Percentiles rank a stretch among this genome's conserved stretches.
Conservation (phyloP, 2,329 filamentous ascomycete genomes). For the Pseudogymnoascus sp. region DNA sequence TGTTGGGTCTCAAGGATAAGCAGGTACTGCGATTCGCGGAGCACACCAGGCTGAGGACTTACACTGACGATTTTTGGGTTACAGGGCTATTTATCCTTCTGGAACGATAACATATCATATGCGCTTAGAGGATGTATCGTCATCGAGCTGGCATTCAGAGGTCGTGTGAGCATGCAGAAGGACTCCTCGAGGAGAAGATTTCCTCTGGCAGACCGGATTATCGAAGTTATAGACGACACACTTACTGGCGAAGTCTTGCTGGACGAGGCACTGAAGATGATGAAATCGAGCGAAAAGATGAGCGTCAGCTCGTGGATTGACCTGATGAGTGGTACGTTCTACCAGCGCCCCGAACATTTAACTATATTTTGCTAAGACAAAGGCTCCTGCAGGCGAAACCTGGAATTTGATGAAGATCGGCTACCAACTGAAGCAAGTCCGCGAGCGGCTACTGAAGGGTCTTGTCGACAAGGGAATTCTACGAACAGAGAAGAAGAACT, state of each 20-base stretch:
- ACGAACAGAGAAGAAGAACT: slow-evolving; percentile 98
- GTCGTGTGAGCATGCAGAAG: slow-evolving; percentile 97
- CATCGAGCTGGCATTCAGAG: slow-evolving; percentile 90
- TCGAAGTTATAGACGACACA: slow-evolving; percentile 95
- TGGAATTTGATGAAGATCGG: slow-evolving; percentile 99
- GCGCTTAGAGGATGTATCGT: slow-evolving; percentile 96
- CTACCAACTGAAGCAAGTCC: slow-evolving; percentile 98
- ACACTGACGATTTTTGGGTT: slow-evolving; percentile 9
- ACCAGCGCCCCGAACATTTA: slow-evolving; percentile 13
- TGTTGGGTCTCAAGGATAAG: slow-evolving; percentile 96
- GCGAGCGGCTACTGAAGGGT: slow-evolving; percentile 92
- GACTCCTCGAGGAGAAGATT: slow-evolving; percentile 87
- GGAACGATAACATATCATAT: slow-evolving; percentile 99
- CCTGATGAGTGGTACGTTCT: slow-evolving; percentile 78
- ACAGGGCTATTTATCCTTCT: slow-evolving; percentile 96
- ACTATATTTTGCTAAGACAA: slow-evolving; percentile 10
- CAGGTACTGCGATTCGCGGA: slow-evolving; percentile 55
- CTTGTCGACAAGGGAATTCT: slow-evolving; percentile 98
- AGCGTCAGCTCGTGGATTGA: slow-evolving; percentile 99
- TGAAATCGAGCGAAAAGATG: slow-evolving; percentile 99
- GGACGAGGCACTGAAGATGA: slow-evolving; percentile 98
- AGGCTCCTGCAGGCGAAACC: slow-evolving; percentile 67
- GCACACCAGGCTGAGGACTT: slow-evolving; percentile 9
- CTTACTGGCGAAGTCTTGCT: slow-evolving; percentile 93
- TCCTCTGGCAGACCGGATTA: slow-evolving; percentile 83